A percentile compares a stretch with the other conserved stretches of the same genome.
These are phyloP conservation scores for Flammula alnicola DNA, from an alignment of 1,284 basidiomycete genomes.

Conservation along the genomic window DNA sequence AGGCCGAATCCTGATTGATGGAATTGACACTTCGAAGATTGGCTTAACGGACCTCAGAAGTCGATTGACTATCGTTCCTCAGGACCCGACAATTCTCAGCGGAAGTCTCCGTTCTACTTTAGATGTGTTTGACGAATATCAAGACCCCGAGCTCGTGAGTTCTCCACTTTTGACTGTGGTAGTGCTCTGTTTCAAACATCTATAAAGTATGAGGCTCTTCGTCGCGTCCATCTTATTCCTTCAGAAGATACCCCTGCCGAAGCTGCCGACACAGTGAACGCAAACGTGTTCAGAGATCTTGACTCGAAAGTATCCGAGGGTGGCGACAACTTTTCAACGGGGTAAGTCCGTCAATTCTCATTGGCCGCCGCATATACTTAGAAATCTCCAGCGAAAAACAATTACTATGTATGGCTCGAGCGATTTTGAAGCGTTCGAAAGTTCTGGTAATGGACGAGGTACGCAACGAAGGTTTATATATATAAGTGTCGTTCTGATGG, in stretches of 20 bases:
- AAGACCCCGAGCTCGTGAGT: conserved; percentile 82
- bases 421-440: conserved; percentile 77
- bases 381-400: conserved; percentile 68
- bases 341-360: conserved; percentile 46
- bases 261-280: conserved; percentile 65
- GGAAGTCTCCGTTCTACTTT: conserved; percentile 86
- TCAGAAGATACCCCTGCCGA: conserved; percentile 57
- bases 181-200: conserved; percentile 8
- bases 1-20: conserved; percentile 87
- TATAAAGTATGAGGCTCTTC: conserved; percentile 80
- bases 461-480: background rate
- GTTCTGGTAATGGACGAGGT: conserved; percentile 85
- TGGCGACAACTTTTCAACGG: conserved; percentile 93
- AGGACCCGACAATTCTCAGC: conserved; percentile 90
- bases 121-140: conserved; percentile 91
- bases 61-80: conserved; percentile 92
- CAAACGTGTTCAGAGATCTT: conserved; percentile 86
- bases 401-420: conserved; percentile 83
- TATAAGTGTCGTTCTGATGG: background rate
- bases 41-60: conserved; percentile 89
- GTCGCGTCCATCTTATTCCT: conserved; percentile 86
- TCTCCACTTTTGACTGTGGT: background rate
- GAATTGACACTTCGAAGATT: conserved; percentile 83
- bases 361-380: background rate
- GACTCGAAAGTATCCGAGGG: conserved; percentile 86